Evolutionary conservation across 2,329 filamentous ascomycete genomes (phyloP), one percentile per base, ranked within the genome.

Genomic region (Colletotrichum abscissum): DNA sequence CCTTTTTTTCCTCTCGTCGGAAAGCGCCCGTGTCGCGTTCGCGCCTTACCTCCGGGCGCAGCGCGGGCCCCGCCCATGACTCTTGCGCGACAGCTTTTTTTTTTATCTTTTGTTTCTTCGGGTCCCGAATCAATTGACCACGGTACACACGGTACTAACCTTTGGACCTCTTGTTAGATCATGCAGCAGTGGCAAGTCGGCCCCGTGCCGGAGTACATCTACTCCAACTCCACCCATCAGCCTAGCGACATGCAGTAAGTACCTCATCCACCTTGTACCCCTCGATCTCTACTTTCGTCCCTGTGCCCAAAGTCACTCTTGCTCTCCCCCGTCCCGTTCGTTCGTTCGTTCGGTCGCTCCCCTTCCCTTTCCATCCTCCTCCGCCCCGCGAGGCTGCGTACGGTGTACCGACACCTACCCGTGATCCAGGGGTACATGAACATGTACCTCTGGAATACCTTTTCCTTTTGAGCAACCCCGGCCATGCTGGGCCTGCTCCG

Each of bases 121-220:
- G 52, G 54, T 59, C 63, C 54, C 68, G 63, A 72, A 74, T 67
- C 67, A 72, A 64, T 59, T 35, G 42, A 46, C 42, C 19, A 9
- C n/a, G 42, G 42, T 46, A 70, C 60, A 63, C 52, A 59, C 64
- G 63, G 69, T 73, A 68, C 72, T 74, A 73, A 74, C 68, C 49
- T 71, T 55, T 72, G 69, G 71, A 38, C 58, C 68, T 63, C 63
- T 78, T 75, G 67, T 75, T 75, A 89, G 87, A 87, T 82, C 83
- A 90, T 90, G 88, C 87, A 90, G 84, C 88, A 89, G 83, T 90
- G 88, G 88, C 87, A 89, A 82, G 87, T 90, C 81, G 87, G 88
- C 83, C 88, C 88, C 77, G 85, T 90, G 83, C 88, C 88, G 84
- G 88, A 89, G 82, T 89, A 89, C 84, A 85, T 89, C 78, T 89